Evolutionary conservation across 805 yeast species (phyloP).

Genomic region (Teunomyces cretensis): DNA sequence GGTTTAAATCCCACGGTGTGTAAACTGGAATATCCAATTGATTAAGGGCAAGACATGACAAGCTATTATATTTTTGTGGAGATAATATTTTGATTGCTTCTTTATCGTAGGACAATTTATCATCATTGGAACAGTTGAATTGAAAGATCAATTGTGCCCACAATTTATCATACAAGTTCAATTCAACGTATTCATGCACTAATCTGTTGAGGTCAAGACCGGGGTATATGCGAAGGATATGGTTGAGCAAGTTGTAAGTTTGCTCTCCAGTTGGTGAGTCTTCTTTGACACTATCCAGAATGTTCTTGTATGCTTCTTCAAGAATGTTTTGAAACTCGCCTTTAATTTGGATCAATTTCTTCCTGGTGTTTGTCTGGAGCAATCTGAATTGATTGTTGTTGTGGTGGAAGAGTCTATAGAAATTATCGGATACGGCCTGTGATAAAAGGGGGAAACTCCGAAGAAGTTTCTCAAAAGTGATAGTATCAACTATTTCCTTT

Average conservation of each 20-base stretch:
- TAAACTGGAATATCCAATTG: conserved; percentile 49
- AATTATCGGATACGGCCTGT: conserved; percentile 38
- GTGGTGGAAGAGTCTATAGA: conserved; percentile 40
- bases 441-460: conserved; percentile 41
- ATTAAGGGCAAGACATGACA: conserved; percentile 46
- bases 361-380: conserved; percentile 30
- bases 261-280: conserved; percentile 37
- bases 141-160: conserved; percentile 52
- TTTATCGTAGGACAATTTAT: conserved; percentile 17
- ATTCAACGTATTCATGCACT: conserved; percentile 71
- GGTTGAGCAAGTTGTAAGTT: conserved; percentile 28
- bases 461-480: conserved; percentile 37
- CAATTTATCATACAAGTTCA: conserved; percentile 61
- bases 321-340: conserved; percentile 33
- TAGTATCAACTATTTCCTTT: conserved; percentile 1
- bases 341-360: conserved; percentile 24
- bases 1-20: conserved; percentile 40
- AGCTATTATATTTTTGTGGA: conserved; percentile 27
- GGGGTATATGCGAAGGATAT: conserved; percentile 33
- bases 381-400: conserved; percentile 33
- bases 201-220: conserved; percentile 49
- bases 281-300: conserved; percentile 38
- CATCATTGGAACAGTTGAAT: conserved; percentile 26
- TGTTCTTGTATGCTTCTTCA: conserved; percentile 33
- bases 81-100: conserved; percentile 29